Percentiles rank a stretch among this genome's conserved stretches.
phyloP scores from a whole-genome alignment of 495 filamentous ascomycete genomes.

The Xylaria venustula region DNA sequence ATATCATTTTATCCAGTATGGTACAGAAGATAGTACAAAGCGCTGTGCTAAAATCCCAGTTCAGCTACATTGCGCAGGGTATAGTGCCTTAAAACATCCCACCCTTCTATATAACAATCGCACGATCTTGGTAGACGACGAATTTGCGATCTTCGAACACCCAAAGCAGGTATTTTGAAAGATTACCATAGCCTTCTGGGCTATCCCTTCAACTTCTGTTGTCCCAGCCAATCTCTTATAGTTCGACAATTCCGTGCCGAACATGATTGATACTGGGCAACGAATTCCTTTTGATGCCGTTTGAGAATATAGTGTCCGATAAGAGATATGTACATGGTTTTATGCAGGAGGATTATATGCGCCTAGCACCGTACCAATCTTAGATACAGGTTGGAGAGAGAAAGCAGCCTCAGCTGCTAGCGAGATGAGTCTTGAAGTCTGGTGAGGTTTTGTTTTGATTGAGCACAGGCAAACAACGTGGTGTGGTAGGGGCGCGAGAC shows the following conservation, averaged over 20 bases:
- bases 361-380: background rate
- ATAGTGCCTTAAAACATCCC: slow-evolving; percentile 2
- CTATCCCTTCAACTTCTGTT: no score
- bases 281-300: background rate
- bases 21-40: slow-evolving; percentile 8
- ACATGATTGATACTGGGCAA: background rate
- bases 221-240: background rate
- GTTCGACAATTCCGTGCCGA: background rate
- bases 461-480: no score
- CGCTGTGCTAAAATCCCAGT: background rate
- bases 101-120: background rate
- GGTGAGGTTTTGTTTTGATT: no score
- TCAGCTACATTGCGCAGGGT: slow-evolving; percentile 6
- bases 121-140: background rate
- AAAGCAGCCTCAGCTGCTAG: background rate
- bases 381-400: background rate
- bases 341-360: background rate
- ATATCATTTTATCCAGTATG: slow-evolving; percentile 2
- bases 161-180: background rate
- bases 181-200: background rate
- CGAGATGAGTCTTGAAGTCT: no score
- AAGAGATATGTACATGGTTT: background rate
- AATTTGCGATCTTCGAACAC: background rate
- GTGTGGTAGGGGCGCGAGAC: no score
- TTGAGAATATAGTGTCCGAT: background rate